A percentile compares a stretch with the other conserved stretches of the same genome.
These are phyloP conservation scores for Lipomyces mesembrius DNA, from an alignment of 805 yeast genomes.

Conservation along the genomic window DNA sequence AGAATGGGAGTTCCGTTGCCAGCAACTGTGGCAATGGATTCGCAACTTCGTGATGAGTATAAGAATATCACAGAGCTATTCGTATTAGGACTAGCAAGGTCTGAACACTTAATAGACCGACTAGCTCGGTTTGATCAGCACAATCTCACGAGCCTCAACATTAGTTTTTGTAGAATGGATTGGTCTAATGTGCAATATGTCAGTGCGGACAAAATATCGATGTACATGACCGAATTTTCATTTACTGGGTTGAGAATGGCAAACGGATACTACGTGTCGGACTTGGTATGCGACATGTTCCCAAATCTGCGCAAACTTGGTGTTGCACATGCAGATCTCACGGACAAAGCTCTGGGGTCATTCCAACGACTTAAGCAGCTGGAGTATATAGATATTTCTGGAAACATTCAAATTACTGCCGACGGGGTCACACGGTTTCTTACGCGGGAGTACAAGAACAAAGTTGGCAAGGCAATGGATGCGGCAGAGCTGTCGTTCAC, in stretches of 20 bases:
- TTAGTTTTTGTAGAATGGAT: not conserved
- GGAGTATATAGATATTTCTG: not conserved
- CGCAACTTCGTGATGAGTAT: not conserved
- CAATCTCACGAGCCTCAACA: conserved; percentile 1
- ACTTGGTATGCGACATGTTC: not conserved
- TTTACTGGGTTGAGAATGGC: not conserved
- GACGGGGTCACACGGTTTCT: not conserved
- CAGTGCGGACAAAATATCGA: not conserved
- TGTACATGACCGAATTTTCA: not conserved
- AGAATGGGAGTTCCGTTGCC: not conserved
- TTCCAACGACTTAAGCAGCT: not conserved
- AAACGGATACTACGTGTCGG: not conserved
- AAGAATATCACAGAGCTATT: not conserved
- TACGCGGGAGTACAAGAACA: not conserved
- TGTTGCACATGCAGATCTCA: not conserved
- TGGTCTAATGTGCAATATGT: not conserved
- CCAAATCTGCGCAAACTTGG: not conserved
- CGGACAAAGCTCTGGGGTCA: not conserved
- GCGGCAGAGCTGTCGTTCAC: not conserved
- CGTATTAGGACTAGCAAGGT: not conserved
- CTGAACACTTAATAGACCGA: not conserved
- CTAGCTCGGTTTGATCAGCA: not conserved
- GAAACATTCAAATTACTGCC: not conserved
- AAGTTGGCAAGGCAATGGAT: not conserved
- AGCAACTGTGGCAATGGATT: not conserved